phyloP scores from a whole-genome alignment of 176 grass and related monocot species.

The Coix lacrymajobi region DNA sequence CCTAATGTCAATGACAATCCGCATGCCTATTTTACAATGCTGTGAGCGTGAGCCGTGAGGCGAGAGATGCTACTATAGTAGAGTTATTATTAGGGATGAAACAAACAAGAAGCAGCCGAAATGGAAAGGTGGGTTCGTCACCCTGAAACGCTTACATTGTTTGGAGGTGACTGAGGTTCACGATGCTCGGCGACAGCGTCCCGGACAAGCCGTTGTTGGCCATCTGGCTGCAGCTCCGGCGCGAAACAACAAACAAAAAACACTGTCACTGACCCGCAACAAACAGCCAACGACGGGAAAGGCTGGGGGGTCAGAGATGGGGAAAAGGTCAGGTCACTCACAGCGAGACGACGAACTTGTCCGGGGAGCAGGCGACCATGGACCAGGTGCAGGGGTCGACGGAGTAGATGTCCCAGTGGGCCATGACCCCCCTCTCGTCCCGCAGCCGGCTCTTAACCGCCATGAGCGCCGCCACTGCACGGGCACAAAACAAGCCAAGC shows the following conservation, averaged over 20 bases:
- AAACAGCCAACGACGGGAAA: not conserved
- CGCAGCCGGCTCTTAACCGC: slow-evolving; percentile 85
- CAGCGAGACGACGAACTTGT: slow-evolving; percentile 87
- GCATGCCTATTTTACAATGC: not conserved
- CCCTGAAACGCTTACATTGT: slow-evolving; percentile 54
- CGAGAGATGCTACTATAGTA: not conserved
- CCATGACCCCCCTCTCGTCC: slow-evolving; percentile 74
- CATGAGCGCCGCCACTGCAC: slow-evolving; percentile 95
- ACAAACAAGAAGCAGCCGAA: not conserved
- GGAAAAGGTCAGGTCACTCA: not conserved
- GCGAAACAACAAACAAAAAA: not conserved
- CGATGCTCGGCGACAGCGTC: slow-evolving; percentile 69
- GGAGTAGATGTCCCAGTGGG: slow-evolving; percentile 87
- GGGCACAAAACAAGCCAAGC: not conserved
- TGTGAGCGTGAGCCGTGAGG: not conserved
- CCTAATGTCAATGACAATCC: not conserved
- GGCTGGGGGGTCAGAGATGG: not conserved
- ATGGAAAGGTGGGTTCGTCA: not conserved
- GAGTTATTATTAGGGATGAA: not conserved
- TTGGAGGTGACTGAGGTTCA: slow-evolving; percentile 86
- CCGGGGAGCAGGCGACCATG: slow-evolving; percentile 82
- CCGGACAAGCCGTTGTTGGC: slow-evolving; percentile 73
- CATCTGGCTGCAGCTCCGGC: slow-evolving; percentile 80
- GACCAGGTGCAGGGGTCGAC: slow-evolving; percentile 99
- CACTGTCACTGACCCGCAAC: not conserved